Conservation (phyloP, 768 basidiomycete species). For the Hemileccinum impolitum region DNA sequence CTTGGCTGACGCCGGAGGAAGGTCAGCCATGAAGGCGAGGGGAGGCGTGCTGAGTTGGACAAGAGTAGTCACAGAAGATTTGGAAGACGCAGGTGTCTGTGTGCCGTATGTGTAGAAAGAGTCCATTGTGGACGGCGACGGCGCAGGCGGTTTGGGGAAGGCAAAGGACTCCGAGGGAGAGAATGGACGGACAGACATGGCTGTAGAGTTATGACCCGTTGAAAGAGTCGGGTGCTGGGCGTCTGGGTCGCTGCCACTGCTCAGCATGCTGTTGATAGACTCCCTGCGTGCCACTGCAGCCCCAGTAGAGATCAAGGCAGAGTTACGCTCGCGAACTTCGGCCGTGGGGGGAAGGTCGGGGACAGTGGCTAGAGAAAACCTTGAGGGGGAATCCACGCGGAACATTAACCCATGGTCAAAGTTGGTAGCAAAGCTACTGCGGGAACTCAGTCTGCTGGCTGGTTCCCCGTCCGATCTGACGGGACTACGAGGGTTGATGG, state of each 20-base stretch:
- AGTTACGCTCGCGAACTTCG: constrained; percentile 43
- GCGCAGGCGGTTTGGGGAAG: constrained; percentile 62
- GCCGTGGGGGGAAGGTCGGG: constrained; percentile 53
- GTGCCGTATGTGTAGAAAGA: background rate
- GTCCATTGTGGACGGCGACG: background rate
- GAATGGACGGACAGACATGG: constrained; percentile 65
- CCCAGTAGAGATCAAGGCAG: constrained; percentile 22
- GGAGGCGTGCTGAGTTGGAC: constrained; percentile 17
- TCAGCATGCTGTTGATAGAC: constrained; percentile 41
- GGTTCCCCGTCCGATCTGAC: constrained; percentile 13
- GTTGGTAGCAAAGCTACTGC: constrained; percentile 68
- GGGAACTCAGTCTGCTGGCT: constrained; percentile 31
- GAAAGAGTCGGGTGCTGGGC: constrained; percentile 41
- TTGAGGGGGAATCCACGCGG: constrained; percentile 19
- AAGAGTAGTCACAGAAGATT: constrained; percentile 18
- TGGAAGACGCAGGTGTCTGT: background rate
- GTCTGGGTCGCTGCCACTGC: constrained; percentile 33
- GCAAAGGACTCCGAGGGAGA: constrained; percentile 64
- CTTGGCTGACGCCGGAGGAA: constrained; percentile 10
- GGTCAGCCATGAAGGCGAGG: constrained; percentile 12
- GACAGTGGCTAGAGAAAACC: constrained; percentile 9
- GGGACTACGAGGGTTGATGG: constrained; percentile 12
- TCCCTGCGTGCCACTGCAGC: constrained; percentile 27
- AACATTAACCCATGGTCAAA: constrained; percentile 41
- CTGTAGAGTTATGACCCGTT: constrained; percentile 32